Base-by-base conservation (phyloP, 495 filamentous ascomycete species). In the Hamigera avellanea region DNA sequence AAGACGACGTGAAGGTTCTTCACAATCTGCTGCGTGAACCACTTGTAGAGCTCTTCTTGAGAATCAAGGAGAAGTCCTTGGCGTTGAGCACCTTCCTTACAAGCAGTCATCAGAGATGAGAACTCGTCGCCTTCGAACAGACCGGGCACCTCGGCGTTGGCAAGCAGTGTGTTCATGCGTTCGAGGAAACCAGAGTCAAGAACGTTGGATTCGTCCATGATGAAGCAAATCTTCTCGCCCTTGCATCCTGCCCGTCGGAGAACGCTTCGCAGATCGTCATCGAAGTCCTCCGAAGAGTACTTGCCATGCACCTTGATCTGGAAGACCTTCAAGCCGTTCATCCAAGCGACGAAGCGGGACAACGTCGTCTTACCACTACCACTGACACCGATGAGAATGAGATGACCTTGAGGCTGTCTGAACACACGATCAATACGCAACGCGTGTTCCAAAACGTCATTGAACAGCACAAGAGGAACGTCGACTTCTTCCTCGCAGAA, bases 401-500 rank as follows among this genome's bases (percentile, higher is more conserved):
- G 67, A 70, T 99, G 91, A 19, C 91, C 91, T 54, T 99, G 91
- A 14, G 93, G 93, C 50, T 99, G 91, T 41, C 91, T 78, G 72
- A 99, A 99, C 32, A 99, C 91, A 52, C 91, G 80, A 59, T 99
- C 91, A 52, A 99, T 99, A 37, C 93, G 86, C 29, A 99, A 68
- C 15, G 95, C 93, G 55, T 99, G 91, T 50, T 99, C 91, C 36
- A 99, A 66, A 14, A 96, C 93, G 61, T 99, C 91, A 52, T 99
- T 94, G 67, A 96, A 99, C 33, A 96, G 64, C 40, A 99, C 88
- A 28, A 99, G 74, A 27, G 93, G 91, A 29, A 96, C 93, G 55
- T 99, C 91, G 14, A 99, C 87, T 52, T 99, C 91, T 72, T 99
- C 91, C 49, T 99, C 91, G 50, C 91, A 99, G 72, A 99, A 99